These are phyloP conservation scores for Metarhizium brunneum DNA, from an alignment of 2,329 filamentous ascomycete genomes.

Conservation along the genomic window DNA sequence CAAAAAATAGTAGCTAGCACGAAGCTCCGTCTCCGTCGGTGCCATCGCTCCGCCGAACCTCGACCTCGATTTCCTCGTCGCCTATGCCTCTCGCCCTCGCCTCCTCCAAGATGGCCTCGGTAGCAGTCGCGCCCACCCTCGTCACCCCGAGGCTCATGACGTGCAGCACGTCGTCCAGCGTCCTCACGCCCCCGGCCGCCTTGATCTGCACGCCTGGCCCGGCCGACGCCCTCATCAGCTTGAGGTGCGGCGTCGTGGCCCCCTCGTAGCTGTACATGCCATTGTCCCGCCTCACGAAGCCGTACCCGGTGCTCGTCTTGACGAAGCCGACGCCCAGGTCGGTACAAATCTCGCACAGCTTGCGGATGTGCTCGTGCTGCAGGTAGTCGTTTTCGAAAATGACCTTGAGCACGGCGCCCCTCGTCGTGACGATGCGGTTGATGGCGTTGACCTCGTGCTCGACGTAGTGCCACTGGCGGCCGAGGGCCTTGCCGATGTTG, in stretches of 20 bases:
- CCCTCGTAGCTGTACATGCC: conserved; percentile 43
- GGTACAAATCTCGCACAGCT: conserved; percentile 40
- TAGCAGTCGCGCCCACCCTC: conserved; percentile 47
- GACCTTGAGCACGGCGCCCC: conserved; percentile 20
- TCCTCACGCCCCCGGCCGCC: conserved; percentile 47
- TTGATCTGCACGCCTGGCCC: conserved; percentile 41
- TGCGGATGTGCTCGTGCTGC: conserved; percentile 35
- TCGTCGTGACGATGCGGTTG: conserved; percentile 26
- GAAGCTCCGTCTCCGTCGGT: neutral
- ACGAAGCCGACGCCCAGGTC: conserved; percentile 40
- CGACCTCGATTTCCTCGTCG: conserved; percentile 8
- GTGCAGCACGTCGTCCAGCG: conserved; percentile 44
- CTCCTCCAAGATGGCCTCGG: conserved; percentile 44
- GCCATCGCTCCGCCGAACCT: conserved; percentile 6
- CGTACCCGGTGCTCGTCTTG: conserved; percentile 53
- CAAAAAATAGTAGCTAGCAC: neutral
- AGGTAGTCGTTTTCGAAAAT: conserved; percentile 56
- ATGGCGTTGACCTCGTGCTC: conserved; percentile 38
- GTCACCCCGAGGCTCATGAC: conserved; percentile 45
- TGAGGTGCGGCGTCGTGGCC: conserved; percentile 29
- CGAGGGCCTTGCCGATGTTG: conserved; percentile 48
- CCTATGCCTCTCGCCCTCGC: conserved; percentile 39
- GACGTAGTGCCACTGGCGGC: conserved; percentile 49
- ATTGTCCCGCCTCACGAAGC: conserved; percentile 45
- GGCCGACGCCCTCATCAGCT: conserved; percentile 41